Percentiles rank a stretch among this genome's conserved stretches.
phyloP scores from a whole-genome alignment of 495 filamentous ascomycete species.

The Pyrenopolyporus hunteri region DNA sequence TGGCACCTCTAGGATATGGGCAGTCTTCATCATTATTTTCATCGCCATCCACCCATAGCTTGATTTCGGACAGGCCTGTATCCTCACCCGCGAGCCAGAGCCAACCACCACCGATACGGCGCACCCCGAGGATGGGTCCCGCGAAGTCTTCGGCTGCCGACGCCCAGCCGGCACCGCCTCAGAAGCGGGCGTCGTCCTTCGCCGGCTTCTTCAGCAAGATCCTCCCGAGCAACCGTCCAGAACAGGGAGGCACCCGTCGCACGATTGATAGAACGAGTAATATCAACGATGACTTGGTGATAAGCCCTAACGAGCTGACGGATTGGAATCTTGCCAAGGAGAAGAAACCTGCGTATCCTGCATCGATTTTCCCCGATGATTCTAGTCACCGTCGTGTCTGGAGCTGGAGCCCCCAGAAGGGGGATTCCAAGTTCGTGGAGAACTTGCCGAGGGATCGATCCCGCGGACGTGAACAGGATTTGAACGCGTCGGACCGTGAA shows the following conservation, averaged over 20 bases:
- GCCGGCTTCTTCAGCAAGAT: constrained; percentile 44
- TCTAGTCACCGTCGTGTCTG: constrained; percentile 18
- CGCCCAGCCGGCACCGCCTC: constrained; percentile 1
- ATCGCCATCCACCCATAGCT: constrained; percentile 15
- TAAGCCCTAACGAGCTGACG: constrained; percentile 28
- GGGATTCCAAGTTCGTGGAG: constrained; percentile 25
- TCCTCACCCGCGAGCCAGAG: constrained; percentile 21
- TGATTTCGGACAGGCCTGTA: constrained; percentile 20
- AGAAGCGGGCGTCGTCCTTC: constrained; percentile 41
- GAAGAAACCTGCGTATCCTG: constrained; percentile 1
- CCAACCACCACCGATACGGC: constrained; percentile 21
- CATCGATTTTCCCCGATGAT: constrained; percentile 4
- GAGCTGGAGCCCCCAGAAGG: constrained; percentile 33
- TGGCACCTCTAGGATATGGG: constrained; percentile 18
- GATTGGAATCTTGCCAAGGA: constrained; percentile 40
- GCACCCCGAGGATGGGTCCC: constrained; percentile 20
- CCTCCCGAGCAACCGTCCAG: constrained; percentile 50
- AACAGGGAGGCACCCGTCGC: constrained; percentile 50
- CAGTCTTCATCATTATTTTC: constrained; percentile 28
- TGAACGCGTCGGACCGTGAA: constrained; percentile 28
- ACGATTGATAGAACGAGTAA: constrained; percentile 27
- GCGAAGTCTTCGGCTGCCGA: constrained; percentile 3
- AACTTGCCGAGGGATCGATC: constrained; percentile 15
- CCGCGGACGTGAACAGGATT: constrained; percentile 24
- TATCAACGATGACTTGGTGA: constrained; percentile 19